A percentile compares a stretch with the other conserved stretches of the same genome.
Conservation (phyloP, 1,284 basidiomycete genomes). For the Sphaerobolus stellatus region DNA sequence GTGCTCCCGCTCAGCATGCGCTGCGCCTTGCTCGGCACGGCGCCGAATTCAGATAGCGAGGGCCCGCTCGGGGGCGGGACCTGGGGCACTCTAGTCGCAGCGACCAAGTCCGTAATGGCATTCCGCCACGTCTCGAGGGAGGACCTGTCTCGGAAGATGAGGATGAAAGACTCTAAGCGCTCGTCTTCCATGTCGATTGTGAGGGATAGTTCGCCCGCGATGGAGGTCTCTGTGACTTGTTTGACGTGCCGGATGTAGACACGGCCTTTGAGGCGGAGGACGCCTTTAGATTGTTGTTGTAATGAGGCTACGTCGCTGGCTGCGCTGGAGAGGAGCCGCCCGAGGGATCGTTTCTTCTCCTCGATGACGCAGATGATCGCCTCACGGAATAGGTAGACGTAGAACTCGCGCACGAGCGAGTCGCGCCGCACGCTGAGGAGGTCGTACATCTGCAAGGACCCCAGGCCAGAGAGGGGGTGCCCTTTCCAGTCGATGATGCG, state of each 20-base stretch:
- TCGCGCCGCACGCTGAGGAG: conserved; percentile 86
- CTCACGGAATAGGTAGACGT: conserved; percentile 94
- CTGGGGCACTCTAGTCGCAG: conserved; percentile 52
- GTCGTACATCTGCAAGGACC: conserved; percentile 88
- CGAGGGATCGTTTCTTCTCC: conserved; percentile 81
- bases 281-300: conserved; percentile 62
- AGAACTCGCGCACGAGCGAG: conserved; percentile 84
- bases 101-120: conserved; percentile 74
- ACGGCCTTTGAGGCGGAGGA: conserved; percentile 88
- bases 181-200: conserved; percentile 97
- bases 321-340: conserved; percentile 60
- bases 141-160: conserved; percentile 90
- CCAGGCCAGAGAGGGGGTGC: conserved; percentile 83
- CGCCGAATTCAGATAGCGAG: conserved; percentile 70
- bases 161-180: conserved; percentile 86
- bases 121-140: conserved; percentile 85
- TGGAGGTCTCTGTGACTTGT: conserved; percentile 76
- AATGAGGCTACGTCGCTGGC: conserved; percentile 44
- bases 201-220: conserved; percentile 79
- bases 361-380: conserved; percentile 96
- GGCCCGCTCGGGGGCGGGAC: conserved; percentile 37
- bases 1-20: conserved; percentile 77
- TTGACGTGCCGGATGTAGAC: conserved; percentile 95
- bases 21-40: conserved; percentile 55
- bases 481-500: conserved; percentile 95